Evolutionary conservation across 495 filamentous ascomycete genomes (phyloP).

Genomic region (Podospora bellae-mahoneyi): DNA sequence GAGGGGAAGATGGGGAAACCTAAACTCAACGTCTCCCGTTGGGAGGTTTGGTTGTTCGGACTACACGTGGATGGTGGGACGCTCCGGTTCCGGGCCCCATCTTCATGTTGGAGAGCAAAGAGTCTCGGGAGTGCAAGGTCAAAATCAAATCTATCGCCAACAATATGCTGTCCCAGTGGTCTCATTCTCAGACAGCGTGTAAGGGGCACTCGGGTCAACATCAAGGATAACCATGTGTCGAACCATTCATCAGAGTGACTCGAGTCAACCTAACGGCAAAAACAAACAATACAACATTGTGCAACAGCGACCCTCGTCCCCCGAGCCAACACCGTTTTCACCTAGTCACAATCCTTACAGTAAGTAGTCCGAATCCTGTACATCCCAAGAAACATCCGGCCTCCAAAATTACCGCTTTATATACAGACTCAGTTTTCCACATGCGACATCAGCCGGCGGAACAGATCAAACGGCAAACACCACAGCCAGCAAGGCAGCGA

Average conservation of each 20-base stretch:
- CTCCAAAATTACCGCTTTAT: not conserved
- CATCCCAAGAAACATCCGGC: not conserved
- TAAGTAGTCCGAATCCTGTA: not conserved
- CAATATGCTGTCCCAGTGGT: not conserved
- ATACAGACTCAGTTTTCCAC: not conserved
- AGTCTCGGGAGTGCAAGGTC: too few species aligned
- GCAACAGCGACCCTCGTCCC: not conserved
- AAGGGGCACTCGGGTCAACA: not conserved
- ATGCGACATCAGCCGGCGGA: not conserved
- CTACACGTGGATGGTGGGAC: too few species aligned
- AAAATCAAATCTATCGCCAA: too few species aligned
- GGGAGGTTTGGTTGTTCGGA: not conserved
- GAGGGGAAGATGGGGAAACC: not conserved
- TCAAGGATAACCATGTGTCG: not conserved
- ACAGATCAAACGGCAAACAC: constrained; percentile 20
- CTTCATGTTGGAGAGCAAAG: too few species aligned
- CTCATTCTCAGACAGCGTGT: not conserved
- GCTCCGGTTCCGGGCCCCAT: too few species aligned
- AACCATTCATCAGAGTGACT: not conserved
- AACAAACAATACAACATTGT: not conserved
- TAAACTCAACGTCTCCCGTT: not conserved
- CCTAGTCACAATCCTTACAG: not conserved
- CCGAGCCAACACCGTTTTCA: not conserved
- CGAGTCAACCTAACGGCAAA: not conserved
- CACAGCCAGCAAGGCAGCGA: constrained; percentile 31